Percentiles rank a stretch among this genome's conserved stretches.
Conservation (phyloP, 352 stramenopile species). For the Pilasporangium apinafurcum region DNA sequence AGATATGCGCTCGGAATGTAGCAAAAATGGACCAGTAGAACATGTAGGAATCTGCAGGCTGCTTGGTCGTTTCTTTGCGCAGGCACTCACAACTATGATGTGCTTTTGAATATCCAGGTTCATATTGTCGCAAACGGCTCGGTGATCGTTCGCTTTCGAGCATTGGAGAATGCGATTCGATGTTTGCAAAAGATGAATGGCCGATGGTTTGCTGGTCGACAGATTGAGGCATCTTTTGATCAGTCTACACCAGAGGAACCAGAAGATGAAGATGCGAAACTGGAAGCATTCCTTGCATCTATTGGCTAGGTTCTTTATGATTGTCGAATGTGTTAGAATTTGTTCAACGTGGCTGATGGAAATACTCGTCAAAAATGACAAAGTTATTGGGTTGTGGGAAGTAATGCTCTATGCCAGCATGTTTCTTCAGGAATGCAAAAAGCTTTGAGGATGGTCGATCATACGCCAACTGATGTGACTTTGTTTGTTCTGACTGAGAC, state of each 20-base stretch:
- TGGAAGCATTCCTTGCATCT: constrained; percentile 76
- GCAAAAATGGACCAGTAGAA: constrained; percentile 56
- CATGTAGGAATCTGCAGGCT: constrained; percentile 15
- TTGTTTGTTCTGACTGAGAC: background rate
- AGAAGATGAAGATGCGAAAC: constrained; percentile 56
- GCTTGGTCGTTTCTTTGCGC: too few species aligned
- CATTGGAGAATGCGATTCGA: constrained; percentile 45
- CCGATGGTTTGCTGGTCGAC: constrained; percentile 70
- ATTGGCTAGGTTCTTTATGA: constrained; percentile 21
- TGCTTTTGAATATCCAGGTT: too few species aligned
- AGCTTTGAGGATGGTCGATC: constrained; percentile 79
- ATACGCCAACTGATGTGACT: constrained; percentile 41
- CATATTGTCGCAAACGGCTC: constrained; percentile 56
- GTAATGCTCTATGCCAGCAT: constrained; percentile 37
- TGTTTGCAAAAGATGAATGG: constrained; percentile 75
- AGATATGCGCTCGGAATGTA: constrained; percentile 70
- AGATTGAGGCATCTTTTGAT: constrained; percentile 62
- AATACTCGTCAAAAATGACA: constrained; percentile 76
- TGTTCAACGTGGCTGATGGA: constrained; percentile 13
- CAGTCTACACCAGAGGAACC: constrained; percentile 45
- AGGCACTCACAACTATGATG: too few species aligned
- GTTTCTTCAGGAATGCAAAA: constrained; percentile 70
- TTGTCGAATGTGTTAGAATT: background rate
- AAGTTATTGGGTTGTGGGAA: constrained; percentile 81
- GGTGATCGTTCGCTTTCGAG: constrained; percentile 54